Evolutionary conservation across 2,329 filamentous ascomycete species (phyloP).

Genomic region (Epichloe brachyelytri): DNA sequence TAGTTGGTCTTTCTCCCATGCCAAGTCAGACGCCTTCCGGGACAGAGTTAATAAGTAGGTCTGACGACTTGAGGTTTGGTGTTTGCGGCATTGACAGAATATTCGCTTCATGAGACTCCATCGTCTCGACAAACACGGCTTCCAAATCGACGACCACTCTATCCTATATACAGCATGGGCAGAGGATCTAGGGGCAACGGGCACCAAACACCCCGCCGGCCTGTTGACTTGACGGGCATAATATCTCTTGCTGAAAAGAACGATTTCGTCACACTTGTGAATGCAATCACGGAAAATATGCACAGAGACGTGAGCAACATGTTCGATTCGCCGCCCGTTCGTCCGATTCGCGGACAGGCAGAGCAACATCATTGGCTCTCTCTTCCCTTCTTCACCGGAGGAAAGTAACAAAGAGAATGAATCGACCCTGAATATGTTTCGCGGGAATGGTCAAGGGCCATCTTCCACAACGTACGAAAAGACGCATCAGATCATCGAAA

Average conservation of each 20-base stretch:
- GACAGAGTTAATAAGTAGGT: background rate
- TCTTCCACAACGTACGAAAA: constrained; percentile 13
- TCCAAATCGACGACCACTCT: background rate
- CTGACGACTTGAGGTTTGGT: background rate
- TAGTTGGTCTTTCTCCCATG: background rate
- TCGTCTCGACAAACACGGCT: constrained; percentile 3
- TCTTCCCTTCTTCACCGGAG: constrained; percentile 16
- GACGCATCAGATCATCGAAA: constrained; percentile 17
- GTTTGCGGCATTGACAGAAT: background rate
- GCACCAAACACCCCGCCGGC: constrained; percentile 25
- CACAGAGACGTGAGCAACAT: constrained; percentile 36
- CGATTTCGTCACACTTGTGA: constrained; percentile 39
- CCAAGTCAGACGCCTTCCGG: background rate
- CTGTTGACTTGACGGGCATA: constrained; percentile 38
- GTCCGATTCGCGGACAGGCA: constrained; percentile 18
- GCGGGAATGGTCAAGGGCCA: constrained; percentile 2
- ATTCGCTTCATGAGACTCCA: background rate
- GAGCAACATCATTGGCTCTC: constrained; percentile 23
- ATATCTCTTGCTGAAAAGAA: constrained; percentile 34
- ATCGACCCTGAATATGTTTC: constrained; percentile 2
- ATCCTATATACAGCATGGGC: constrained; percentile 20
- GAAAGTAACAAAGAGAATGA: constrained; percentile 13
- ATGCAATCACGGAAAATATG: constrained; percentile 41
- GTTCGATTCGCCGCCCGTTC: constrained; percentile 34
- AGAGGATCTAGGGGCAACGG: constrained; percentile 23